Base-by-base conservation (phyloP, 2,329 filamentous ascomycete genomes). In the Aspergillus pseudotamarii region DNA sequence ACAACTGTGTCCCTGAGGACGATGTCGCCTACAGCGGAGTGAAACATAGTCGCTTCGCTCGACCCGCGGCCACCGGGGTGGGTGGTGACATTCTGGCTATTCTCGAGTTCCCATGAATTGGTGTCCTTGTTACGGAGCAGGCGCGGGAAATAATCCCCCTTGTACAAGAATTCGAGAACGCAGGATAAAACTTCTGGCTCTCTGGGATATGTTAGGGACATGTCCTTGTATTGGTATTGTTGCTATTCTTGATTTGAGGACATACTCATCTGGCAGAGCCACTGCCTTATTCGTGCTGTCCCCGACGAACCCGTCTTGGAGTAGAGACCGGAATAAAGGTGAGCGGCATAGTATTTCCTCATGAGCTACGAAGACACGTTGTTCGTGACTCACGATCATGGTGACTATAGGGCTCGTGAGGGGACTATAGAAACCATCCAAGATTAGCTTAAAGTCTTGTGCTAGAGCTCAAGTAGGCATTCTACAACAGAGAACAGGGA, bases 121-220 rank as follows among this genome's bases (percentile, higher is more conserved):
- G 88, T 90, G 79, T 89, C 89, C 85, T 91, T 93, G 86, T 92
- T 91, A 80, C 93, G 92, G 71, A 96, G 76, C 82, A 97, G 85
- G 79, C 93, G 91, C 61, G 94, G 94, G 80, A 91, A 95, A 83
- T 96, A 97, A 85, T 96, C 93, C 70, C 92, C 93, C 84, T 96
- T 96, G 89, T 97, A 97, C 70, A 97, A 88, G 79, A 94, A 97
- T 84, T 97, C 94, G 82, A 97, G 92, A 74, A 97, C 85, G 75
- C 91, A 94, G 78, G 93, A 96, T 81, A 97, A 92, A 79, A 96
- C 87, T 84, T 96, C 93, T 71, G 94, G 93, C 83, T 96, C 92
- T 85, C 91, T 90, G 74, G 45, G 21, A 19, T 30, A 1, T 16
- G 21, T 58, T 30, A 51, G 60, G 8, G 8, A 21, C 16, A 36